Percentiles rank a stretch among this genome's conserved stretches.
Evolutionary conservation across 331 rosid species (phyloP).

Genomic region (Stylosanthes scabra): DNA sequence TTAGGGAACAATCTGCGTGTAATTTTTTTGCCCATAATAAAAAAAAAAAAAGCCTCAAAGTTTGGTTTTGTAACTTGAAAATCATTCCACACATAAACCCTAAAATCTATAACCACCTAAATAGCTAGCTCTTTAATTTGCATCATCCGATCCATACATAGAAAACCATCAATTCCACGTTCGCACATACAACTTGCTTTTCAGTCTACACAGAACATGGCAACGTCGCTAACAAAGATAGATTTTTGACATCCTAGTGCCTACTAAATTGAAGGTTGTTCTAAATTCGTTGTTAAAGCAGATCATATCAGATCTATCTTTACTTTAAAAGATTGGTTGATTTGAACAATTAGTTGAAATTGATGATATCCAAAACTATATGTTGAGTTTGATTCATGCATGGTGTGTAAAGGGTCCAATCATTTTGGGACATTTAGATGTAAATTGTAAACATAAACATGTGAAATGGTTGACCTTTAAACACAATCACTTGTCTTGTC

Average conservation of each 20-base stretch:
- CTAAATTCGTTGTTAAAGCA: neutral
- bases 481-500: constrained; percentile 2
- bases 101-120: neutral
- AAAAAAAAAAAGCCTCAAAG: neutral
- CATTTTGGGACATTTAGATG: constrained; percentile 37
- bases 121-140: neutral
- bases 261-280: too few species aligned
- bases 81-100: neutral
- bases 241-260: neutral
- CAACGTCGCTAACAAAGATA: too few species aligned
- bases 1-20: constrained; percentile 6
- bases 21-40: constrained; percentile 6
- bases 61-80: constrained; percentile 35
- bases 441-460: constrained; percentile 43
- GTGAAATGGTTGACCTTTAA: constrained; percentile 38
- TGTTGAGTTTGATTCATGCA: constrained; percentile 15
- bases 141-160: constrained; percentile 23
- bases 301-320: neutral
- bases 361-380: neutral
- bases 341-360: neutral
- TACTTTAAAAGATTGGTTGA: constrained; percentile 1
- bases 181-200: constrained; percentile 14
- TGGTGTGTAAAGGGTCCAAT: neutral
- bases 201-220: constrained; percentile 33
- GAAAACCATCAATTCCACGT: neutral